Percentiles rank a stretch among this genome's conserved stretches.
Evolutionary conservation across 1,284 basidiomycete species (phyloP).

Genomic region (Mycena citricolor): DNA sequence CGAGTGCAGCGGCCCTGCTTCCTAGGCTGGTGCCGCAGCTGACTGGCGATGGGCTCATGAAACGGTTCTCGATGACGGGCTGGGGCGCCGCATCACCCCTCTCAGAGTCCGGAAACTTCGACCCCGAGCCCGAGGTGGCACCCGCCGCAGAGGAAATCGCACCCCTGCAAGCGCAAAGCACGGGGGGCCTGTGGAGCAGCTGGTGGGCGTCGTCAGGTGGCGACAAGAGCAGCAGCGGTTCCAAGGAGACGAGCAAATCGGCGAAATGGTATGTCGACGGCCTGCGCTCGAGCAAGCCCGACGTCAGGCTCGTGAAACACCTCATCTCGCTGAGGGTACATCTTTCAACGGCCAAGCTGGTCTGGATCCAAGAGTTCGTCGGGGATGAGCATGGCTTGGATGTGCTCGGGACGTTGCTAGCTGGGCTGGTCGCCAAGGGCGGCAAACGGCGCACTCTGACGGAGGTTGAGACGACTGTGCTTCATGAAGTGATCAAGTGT

Average conservation of each 20-base stretch:
- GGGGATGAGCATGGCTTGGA: constrained; percentile 65
- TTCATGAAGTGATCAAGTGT: constrained; percentile 78
- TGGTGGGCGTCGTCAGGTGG: constrained; percentile 73
- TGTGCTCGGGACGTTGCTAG: constrained; percentile 56
- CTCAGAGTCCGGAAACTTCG: constrained; percentile 35
- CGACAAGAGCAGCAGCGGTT: constrained; percentile 36
- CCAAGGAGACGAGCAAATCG: constrained; percentile 44
- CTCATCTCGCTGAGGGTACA: constrained; percentile 83
- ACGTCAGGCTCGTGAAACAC: constrained; percentile 71
- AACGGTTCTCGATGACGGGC: constrained; percentile 70
- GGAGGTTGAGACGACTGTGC: constrained; percentile 67
- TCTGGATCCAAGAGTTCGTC: constrained; percentile 81
- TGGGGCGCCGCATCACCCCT: constrained; percentile 50
- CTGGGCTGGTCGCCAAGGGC: constrained; percentile 59
- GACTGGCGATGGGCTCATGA: constrained; percentile 72
- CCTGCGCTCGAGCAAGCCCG: constrained; percentile 52
- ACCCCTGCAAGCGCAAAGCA: constrained; percentile 61
- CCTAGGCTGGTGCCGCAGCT: constrained; percentile 66
- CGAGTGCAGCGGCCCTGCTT: constrained; percentile 52
- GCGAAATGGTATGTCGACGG: constrained; percentile 63
- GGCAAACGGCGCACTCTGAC: constrained; percentile 56
- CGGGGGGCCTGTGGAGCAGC: constrained; percentile 72
- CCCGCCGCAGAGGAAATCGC: constrained; percentile 35
- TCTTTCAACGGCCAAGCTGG: constrained; percentile 77
- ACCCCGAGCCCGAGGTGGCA: too few species aligned